These are phyloP conservation scores for Diplosphaera chodatii DNA, from an alignment of 139 green algal genomes.

Conservation along the genomic window DNA sequence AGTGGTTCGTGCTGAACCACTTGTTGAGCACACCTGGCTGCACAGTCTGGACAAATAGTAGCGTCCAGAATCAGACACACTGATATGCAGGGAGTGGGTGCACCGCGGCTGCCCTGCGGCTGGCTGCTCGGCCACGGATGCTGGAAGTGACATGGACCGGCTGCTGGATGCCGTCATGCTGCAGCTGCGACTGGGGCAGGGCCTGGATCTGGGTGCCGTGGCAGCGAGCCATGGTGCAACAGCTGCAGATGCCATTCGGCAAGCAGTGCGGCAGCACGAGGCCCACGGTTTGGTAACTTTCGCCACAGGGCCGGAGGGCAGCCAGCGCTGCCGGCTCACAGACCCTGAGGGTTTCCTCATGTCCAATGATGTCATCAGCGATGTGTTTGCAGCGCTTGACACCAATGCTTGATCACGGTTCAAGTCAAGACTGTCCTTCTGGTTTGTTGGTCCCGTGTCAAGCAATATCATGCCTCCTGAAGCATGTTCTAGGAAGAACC, in stretches of 20 bases:
- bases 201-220: constrained; percentile 56
- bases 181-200: constrained; percentile 59
- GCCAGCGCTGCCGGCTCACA: constrained; percentile 41
- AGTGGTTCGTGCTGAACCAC: too few species aligned
- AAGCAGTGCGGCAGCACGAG: constrained; percentile 26
- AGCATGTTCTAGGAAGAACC: too few species aligned
- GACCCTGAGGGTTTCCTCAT: constrained; percentile 82
- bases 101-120: background rate
- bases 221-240: background rate
- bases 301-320: background rate
- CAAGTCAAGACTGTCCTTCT: too few species aligned
- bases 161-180: constrained; percentile 86
- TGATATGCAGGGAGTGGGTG: background rate
- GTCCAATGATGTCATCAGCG: constrained; percentile 79
- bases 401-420: too few species aligned
- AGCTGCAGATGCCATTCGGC: constrained; percentile 4
- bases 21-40: too few species aligned
- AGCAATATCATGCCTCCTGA: too few species aligned
- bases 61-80: too few species aligned
- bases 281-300: constrained; percentile 20
- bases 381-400: constrained; percentile 66
- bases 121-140: background rate
- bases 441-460: too few species aligned
- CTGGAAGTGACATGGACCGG: constrained; percentile 46
- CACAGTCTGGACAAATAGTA: too few species aligned